Evolutionary conservation across 768 basidiomycete genomes (phyloP), one percentile per base, ranked within the genome.

Genomic region (Floccularia luteovirens): DNA sequence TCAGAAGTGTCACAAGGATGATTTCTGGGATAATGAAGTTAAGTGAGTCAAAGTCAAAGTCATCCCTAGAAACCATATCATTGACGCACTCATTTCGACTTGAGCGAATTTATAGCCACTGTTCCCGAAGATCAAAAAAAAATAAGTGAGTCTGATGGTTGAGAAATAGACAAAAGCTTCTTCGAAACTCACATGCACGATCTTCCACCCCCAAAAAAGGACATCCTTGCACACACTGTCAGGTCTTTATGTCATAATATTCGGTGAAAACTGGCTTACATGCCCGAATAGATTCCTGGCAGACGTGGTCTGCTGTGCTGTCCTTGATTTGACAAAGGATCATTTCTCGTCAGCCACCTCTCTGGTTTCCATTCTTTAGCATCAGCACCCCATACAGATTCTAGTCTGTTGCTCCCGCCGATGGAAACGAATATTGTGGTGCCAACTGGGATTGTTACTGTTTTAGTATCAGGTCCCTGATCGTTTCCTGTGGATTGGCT

Each of bases 81-180:
- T 30, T 13, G 24, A 41, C 72, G 46, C 48, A 76, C 75, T 78
- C 51, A 75, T 74, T 53, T 78, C 75, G 42, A 74, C 57, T 52
- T 71, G 62, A 3, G 77, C 72, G 45, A 76, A 77, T 49, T 65
- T 72, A 50, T 73, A 77, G 11, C 76, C 69, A 17, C 67, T 69
- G 34, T 12, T 3, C 1, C 28, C 31, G 24, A 36, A 6, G 24
- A 19, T 13, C 13, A 30, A 25, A 37, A 30, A 16, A 11, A 13
- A n/a, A 2, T 14, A 17, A 16, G 12, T 13, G n/a, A 38, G 20
- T 19, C 36, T 27, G 32, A 25, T 36, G 17, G 5, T 35, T 23
- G 25, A 16, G 34, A 11, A 42, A 28, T 20, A 27, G 24, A 27
- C 25, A 12, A 31, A n/a, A 31, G 28, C 13, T 20, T 24, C n/a